A percentile compares a stretch with the other conserved stretches of the same genome.
These are phyloP conservation scores for Mycena epipterygia DNA, from an alignment of 768 basidiomycete genomes.

Conservation along the genomic window DNA sequence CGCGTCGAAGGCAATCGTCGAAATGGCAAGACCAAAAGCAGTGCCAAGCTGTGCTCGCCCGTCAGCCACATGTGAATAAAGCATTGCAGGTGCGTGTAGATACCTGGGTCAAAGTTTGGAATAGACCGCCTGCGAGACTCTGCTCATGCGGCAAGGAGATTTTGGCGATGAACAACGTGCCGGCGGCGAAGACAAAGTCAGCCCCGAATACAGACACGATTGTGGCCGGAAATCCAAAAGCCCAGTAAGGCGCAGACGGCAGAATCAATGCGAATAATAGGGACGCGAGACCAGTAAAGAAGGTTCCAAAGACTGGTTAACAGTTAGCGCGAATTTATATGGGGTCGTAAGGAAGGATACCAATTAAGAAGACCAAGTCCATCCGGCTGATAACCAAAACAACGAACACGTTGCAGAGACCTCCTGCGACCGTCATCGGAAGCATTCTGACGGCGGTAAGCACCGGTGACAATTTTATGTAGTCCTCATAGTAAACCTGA, in stretches of 20 bases:
- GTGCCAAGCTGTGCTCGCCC: constrained; percentile 59
- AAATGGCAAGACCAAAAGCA: constrained; percentile 66
- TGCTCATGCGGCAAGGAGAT: constrained; percentile 79
- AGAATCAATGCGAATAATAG: constrained; percentile 79
- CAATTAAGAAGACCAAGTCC: constrained; percentile 67
- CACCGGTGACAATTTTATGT: constrained; percentile 65
- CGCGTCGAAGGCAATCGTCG: constrained; percentile 57
- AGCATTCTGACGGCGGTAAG: constrained; percentile 75
- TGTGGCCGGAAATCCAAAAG: constrained; percentile 79
- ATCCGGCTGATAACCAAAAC: constrained; percentile 70
- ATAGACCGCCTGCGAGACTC: constrained; percentile 79
- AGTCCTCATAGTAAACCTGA: constrained; percentile 83
- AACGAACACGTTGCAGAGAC: constrained; percentile 74
- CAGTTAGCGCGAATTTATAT: background rate
- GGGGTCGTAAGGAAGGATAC: constrained; percentile 47
- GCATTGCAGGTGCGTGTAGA: background rate
- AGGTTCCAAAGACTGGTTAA: constrained; percentile 58
- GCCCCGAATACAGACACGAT: constrained; percentile 78
- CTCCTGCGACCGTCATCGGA: constrained; percentile 81
- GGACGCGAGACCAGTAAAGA: constrained; percentile 68
- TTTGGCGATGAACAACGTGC: constrained; percentile 84
- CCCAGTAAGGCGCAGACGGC: constrained; percentile 75
- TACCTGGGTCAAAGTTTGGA: constrained; percentile 75
- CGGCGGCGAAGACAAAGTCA: constrained; percentile 82
- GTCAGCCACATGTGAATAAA: background rate